A percentile compares a stretch with the other conserved stretches of the same genome.
Evolutionary conservation across 495 filamentous ascomycete species (phyloP).

Genomic region (Echria macrotheca): DNA sequence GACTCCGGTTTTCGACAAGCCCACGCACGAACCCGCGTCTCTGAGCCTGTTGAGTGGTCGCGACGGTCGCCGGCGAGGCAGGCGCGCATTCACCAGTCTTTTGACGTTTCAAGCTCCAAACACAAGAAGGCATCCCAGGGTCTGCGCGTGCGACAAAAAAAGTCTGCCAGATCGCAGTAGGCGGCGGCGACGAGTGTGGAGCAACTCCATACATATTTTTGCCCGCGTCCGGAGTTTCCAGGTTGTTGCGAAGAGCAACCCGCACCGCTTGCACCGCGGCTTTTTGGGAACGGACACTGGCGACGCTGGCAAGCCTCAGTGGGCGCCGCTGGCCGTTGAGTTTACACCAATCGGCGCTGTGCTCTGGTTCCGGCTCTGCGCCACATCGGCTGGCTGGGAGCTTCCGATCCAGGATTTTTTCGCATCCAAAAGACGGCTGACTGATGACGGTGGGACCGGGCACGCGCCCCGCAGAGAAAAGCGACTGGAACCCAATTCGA

Average conservation of each 20-base stretch:
- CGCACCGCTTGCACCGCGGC: background rate
- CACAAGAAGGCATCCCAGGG: too few relatives aligned
- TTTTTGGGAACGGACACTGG: background rate
- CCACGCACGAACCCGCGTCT: slow-evolving; percentile 17
- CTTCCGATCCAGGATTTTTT: slow-evolving; percentile 5
- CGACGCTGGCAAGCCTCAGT: background rate
- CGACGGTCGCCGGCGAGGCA: too few relatives aligned
- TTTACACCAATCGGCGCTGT: background rate
- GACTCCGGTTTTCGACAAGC: slow-evolving; percentile 14
- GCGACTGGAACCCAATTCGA: background rate
- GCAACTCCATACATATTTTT: background rate
- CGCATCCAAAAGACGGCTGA: background rate
- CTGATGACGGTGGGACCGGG: background rate
- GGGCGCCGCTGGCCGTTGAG: background rate
- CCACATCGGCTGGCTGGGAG: slow-evolving; percentile 3
- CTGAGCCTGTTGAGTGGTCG: slow-evolving; percentile 4
- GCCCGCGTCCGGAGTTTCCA: background rate
- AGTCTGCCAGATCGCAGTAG: background rate
- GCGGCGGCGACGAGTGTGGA: background rate
- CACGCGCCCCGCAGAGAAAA: background rate
- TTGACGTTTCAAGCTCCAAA: too few relatives aligned
- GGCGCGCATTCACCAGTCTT: too few relatives aligned
- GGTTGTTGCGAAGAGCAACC: background rate
- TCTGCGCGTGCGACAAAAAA: background rate
- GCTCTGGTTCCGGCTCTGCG: slow-evolving; percentile 1